Base-by-base conservation (phyloP, 2,329 filamentous ascomycete genomes). In the Venturia nashicola region DNA sequence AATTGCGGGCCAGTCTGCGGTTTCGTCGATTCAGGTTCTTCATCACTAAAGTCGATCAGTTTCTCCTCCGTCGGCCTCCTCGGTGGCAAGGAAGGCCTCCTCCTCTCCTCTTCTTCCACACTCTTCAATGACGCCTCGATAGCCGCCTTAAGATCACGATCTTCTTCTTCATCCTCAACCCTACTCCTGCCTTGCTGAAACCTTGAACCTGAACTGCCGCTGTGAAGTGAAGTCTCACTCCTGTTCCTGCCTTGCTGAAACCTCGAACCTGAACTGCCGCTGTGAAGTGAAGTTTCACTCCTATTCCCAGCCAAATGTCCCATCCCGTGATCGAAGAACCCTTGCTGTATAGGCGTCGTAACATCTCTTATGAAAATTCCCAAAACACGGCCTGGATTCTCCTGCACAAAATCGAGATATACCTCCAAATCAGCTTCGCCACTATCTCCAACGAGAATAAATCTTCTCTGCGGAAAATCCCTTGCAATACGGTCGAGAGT, bases 341-440 rank as follows among this genome's bases (percentile, higher is more conserved):
- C 84, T 59, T 79, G 80, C 44, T 89, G 27, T 12, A 27, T 83
- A 0, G 88, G 83, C 0, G 91, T 96, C 0, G 94, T 99, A 27
- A 99, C 90, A 74, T 99, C 94, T 64, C 95, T 84, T 67, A 99
- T 97, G 74, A 97, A 97, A 7, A 99, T 85, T 0, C 86, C 94
- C 39, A 91, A 78, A 2, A 99, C 86, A 36, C 90, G 84, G 0
- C 89, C 89, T 0, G 92, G 93, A 69, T 97, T 87, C 2, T 89
- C 85, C 42, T 93, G 71, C 0, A 88, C 92, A n/a, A 96, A 83
- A 67, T 99, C 94, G 0, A 92, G 97, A 71, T 99, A 99, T 0
- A 97, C 91, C 73, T 99, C 95, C 3, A 99, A 79, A 75, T 99
- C 95, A 8, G 93, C 94, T 75, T 99, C 94, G 44, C 95, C 94